Evolutionary conservation across 257 asterid genomes (phyloP), one percentile per base, ranked within the genome.

Genomic region (Cordia subcordata): DNA sequence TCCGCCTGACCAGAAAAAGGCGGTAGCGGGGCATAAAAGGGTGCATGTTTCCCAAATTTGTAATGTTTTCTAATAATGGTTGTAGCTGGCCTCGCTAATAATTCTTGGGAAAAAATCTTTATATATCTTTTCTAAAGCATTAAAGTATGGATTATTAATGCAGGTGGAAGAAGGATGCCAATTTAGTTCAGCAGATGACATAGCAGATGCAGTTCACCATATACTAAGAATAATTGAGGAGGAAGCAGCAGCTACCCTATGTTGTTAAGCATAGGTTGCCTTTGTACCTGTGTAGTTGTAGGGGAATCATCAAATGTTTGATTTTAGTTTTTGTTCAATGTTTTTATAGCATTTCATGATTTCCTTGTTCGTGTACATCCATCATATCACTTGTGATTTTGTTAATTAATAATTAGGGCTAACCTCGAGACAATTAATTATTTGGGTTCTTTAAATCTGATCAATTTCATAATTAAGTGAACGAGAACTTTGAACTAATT

Each of bases 121-220:
- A n/a, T 46, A 14, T 22, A 14, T 65, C 50, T 64, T 23, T 65
- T 59, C 38, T 23, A 38, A 61, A 55, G 5, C 22, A 15, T 27
- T 42, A 8, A 50, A 47, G 21, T 54, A 39, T 39, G 44, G 8
- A 53, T 5, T 35, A 5, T 64, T 9, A 51, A 27, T 79, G 68
- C 77, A 93, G 99, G 95, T 93, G 65, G 99, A 89, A 76, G 97
- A 89, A 74, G 99, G 96, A 19, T 86, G 99, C 82, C 88, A 78
- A 61, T 80, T 93, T 46, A 89, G 72, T 58, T 81, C 97, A 55
- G 97, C 97, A 49, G 99, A 89, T 56, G 95, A 84, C 71, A 85
- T 93, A 62, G 96, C 99, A 12, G 83, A 80, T 13, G 95, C 88
- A 74, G 91, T 89, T 20, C 91, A 93, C 74, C 99, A 89, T 82